phyloP scores from a whole-genome alignment of 2,329 filamentous ascomycete species.

The Dryadomyces quercus-mongolicae region DNA sequence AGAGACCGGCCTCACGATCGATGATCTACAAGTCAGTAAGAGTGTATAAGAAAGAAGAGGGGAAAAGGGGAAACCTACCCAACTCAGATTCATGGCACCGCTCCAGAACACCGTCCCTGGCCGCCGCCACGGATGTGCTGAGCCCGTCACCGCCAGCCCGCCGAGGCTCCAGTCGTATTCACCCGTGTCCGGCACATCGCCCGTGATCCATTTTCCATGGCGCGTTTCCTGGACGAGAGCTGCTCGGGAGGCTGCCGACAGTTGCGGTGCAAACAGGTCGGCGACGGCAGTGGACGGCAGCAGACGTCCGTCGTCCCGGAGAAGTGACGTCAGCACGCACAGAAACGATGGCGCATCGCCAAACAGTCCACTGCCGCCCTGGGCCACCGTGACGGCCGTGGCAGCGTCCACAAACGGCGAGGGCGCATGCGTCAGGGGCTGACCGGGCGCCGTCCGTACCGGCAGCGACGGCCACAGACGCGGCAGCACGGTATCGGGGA shows the following conservation, averaged over 20 bases:
- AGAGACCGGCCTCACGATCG: conserved; percentile 24
- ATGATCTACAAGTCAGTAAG: conserved; percentile 14
- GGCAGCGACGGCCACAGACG: conserved; percentile 10
- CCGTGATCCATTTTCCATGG: conserved; percentile 16
- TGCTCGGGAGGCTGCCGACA: conserved; percentile 17
- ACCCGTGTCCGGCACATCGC: conserved; percentile 19
- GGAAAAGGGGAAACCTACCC: conserved; percentile 22
- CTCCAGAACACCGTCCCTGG: conserved; percentile 29
- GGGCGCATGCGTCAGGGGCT: conserved; percentile 6
- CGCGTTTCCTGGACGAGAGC: conserved; percentile 17
- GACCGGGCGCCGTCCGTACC: conserved; percentile 8
- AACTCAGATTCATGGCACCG: conserved; percentile 32
- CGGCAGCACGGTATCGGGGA: conserved; percentile 4
- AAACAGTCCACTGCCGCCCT: conserved; percentile 24
- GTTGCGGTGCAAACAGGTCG: conserved; percentile 34
- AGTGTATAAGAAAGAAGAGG: background rate
- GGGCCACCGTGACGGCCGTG: background rate
- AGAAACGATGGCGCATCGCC: conserved; percentile 27
- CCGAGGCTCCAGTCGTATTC: conserved; percentile 29
- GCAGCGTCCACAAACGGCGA: background rate
- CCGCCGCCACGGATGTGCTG: conserved; percentile 21
- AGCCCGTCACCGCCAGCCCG: conserved; percentile 25
- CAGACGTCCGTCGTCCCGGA: conserved; percentile 34
- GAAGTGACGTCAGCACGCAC: conserved; percentile 31
- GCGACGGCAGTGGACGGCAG: conserved; percentile 26